Evolutionary conservation across 768 basidiomycete genomes (phyloP), one percentile per base, ranked within the genome.

Genomic region (Rhodocollybia butyracea): DNA sequence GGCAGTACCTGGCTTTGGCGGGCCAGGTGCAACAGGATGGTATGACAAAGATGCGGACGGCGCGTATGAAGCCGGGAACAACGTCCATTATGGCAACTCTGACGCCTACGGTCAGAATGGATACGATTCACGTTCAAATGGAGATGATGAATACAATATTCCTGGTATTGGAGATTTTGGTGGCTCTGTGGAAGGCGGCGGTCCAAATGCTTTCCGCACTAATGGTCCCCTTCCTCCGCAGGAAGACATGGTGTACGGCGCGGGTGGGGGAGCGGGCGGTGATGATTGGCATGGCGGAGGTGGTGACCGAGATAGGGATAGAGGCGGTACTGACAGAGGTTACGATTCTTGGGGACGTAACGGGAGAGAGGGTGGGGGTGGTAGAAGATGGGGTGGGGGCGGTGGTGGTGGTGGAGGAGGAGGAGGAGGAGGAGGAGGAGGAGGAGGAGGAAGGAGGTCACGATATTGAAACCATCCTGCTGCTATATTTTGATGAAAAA

Each of bases 1-100:
- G 76, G 84, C 84, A 75, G 85, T 90, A 1, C 89, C 90, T 27
- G 91, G 91, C 6, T 85, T 93, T 59, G 82, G 84, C 31, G 75
- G 73, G 30, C 73, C 70, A 0, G 71, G 67, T 0, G 66, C 60
- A 1, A 68, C 65, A 24, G 67, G 54, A 19, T 45, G 68, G 56
- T 26, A 66, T 62, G 36, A 63, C 60, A 40, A 65, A 51, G 32
- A 66, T 56, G 32, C 57, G 60, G 60, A 54, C 13, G 48, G 38
- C 57, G 68, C 57, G 32, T 61, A 59, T 38, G 77, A 77, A 77
- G 76, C 78, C 78, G 72, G 72, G 17, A 74, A 76, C 56, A 57
- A 48, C 38, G 58, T 46, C 15, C 41, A 29, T 0, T 15, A 60
- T 67, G 51, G 63, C 17, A 34, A 34, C 30, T 27, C 21, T 13